Evolutionary conservation across 208 protist genomes (phyloP).

Genomic region (Herpetomonas samuelpessoai): DNA sequence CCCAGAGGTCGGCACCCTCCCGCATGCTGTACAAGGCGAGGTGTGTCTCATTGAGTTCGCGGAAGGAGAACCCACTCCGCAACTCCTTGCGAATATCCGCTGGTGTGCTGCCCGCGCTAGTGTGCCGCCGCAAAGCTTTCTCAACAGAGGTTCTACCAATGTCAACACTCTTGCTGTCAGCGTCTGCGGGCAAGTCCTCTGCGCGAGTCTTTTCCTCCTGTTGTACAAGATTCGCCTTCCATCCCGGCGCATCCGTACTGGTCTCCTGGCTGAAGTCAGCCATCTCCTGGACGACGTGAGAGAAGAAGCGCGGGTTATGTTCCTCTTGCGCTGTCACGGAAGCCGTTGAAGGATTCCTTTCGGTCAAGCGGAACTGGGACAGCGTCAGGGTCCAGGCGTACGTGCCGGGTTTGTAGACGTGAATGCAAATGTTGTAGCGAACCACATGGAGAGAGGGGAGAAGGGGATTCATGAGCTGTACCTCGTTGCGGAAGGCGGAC

Average conservation of each 20-base stretch:
- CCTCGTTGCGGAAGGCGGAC: not conserved
- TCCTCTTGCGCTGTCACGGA: slow-evolving; percentile 8
- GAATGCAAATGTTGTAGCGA: slow-evolving; percentile 55
- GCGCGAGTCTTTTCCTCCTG: too few species aligned
- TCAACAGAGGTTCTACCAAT: too few species aligned
- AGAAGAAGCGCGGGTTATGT: slow-evolving; percentile 38
- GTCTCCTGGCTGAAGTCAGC: slow-evolving; percentile 11
- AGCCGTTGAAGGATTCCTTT: slow-evolving; percentile 4
- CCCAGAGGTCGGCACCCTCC: not conserved
- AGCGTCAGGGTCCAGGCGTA: slow-evolving; percentile 67
- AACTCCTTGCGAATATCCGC: too few species aligned
- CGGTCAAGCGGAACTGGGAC: slow-evolving; percentile 44
- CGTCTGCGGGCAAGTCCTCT: too few species aligned
- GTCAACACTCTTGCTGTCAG: too few species aligned
- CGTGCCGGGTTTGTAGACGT: slow-evolving; percentile 41
- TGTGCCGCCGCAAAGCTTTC: too few species aligned
- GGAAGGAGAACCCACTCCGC: not conserved
- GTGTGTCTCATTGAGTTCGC: slow-evolving; percentile 3
- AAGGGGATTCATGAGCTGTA: slow-evolving; percentile 13
- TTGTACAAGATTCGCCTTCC: too few species aligned
- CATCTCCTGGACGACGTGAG: slow-evolving; percentile 34
- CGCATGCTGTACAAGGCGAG: not conserved
- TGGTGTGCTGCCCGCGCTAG: too few species aligned
- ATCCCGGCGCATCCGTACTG: too few species aligned
- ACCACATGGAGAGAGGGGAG: slow-evolving; percentile 41